These are phyloP conservation scores for Cutaneotrichosporon dermatis DNA, from an alignment of 1,284 basidiomycete genomes.

Conservation along the genomic window DNA sequence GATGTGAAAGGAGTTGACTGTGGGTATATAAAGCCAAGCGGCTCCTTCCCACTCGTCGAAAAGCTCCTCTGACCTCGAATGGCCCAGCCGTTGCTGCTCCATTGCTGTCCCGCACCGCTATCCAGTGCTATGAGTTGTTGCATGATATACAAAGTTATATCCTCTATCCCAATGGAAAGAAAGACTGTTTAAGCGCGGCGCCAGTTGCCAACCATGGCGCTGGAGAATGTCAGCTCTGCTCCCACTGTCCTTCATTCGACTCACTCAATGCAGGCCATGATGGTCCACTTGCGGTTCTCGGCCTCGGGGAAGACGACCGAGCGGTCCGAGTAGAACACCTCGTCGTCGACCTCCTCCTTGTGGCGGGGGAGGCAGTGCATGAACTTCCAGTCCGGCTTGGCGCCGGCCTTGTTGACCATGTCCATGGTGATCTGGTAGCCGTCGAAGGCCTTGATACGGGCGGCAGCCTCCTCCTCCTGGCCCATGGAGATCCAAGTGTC, in stretches of 20 bases:
- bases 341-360: constrained; percentile 87
- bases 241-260: constrained; percentile 11
- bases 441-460: constrained; percentile 77
- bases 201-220: not conserved
- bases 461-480: constrained; percentile 89
- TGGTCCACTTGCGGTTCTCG: constrained; percentile 91
- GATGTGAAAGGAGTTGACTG: too few species aligned
- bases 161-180: too few species aligned
- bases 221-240: not conserved
- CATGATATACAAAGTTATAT: too few species aligned
- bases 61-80: too few species aligned
- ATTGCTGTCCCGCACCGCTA: too few species aligned
- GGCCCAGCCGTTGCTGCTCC: too few species aligned
- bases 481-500: constrained; percentile 99
- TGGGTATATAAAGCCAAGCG: too few species aligned
- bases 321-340: constrained; percentile 59
- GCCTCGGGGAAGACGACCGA: constrained; percentile 53
- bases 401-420: constrained; percentile 70
- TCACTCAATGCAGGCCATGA: constrained; percentile 60
- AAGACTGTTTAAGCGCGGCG: too few species aligned
- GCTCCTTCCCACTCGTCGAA: too few species aligned
- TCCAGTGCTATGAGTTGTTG: too few species aligned
- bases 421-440: constrained; percentile 94
- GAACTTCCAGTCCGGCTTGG: constrained; percentile 88
- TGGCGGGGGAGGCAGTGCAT: constrained; percentile 95